These are phyloP conservation scores for Gastrolobium bilobum DNA, from an alignment of 306 rosid genomes.

Conservation along the genomic window DNA sequence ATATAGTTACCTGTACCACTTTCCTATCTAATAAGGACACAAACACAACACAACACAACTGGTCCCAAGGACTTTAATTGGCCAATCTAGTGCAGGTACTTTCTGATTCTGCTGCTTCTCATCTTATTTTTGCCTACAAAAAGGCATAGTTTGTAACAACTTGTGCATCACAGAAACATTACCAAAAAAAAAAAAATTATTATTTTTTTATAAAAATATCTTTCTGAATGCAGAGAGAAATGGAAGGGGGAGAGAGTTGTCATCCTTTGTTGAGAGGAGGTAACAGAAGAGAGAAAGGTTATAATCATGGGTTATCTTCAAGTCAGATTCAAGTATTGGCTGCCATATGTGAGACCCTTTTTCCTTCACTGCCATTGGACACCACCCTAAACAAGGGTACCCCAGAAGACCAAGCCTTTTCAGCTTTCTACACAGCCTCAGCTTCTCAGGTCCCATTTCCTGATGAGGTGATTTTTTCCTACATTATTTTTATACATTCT, in stretches of 20 bases:
- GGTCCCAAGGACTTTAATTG: no score
- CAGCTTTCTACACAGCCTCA: constrained; percentile 60
- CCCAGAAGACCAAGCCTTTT: constrained; percentile 48
- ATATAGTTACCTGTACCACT: no score
- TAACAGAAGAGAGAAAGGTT: constrained; percentile 49
- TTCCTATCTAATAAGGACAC: no score
- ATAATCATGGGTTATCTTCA: constrained; percentile 73
- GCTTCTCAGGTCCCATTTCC: constrained; percentile 74
- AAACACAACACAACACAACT: no score
- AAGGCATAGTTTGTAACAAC: neutral
- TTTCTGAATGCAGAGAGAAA: constrained; percentile 20
- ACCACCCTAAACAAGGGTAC: constrained; percentile 18
- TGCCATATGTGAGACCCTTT: constrained; percentile 76
- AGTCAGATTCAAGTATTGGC: constrained; percentile 69
- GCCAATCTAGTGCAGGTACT: no score
- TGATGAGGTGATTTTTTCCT: constrained; percentile 66
- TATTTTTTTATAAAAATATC: neutral
- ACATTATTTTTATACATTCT: neutral
- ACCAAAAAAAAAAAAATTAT: neutral
- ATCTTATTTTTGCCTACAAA: no score
- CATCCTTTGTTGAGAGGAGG: constrained; percentile 70
- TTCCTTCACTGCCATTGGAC: constrained; percentile 65
- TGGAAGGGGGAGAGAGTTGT: constrained; percentile 44
- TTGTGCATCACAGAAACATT: neutral
- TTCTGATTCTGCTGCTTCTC: no score